Percentiles rank a stretch among this genome's conserved stretches.
phyloP scores from a whole-genome alignment of 2,329 filamentous ascomycete genomes.

The Colletotrichum costaricense region DNA sequence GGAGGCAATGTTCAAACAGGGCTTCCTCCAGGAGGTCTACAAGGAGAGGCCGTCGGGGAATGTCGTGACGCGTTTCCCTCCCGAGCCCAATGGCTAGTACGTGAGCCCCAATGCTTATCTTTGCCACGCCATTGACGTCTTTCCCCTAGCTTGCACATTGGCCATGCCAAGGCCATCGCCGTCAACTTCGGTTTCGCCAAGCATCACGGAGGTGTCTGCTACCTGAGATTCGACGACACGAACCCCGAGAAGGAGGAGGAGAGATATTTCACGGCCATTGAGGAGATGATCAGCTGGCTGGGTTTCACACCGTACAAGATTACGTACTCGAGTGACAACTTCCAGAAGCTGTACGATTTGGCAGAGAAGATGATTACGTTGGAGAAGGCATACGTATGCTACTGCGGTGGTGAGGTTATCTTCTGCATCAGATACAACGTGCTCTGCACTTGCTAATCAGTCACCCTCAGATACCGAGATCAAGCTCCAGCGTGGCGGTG shows the following conservation, averaged over 20 bases:
- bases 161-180: conserved; percentile 94
- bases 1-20: conserved; percentile 82
- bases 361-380: conserved; percentile 85
- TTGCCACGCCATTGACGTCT: not conserved
- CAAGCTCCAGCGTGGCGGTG: conserved; percentile 87
- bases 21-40: conserved; percentile 80
- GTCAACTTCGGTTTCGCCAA: conserved; percentile 96
- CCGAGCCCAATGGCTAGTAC: conserved; percentile 87
- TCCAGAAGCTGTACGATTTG: conserved; percentile 86
- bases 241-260: conserved; percentile 95
- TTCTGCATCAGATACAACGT: too few relatives aligned
- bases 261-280: conserved; percentile 88
- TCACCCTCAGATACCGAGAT: conserved; percentile 74
- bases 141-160: conserved; percentile 61
- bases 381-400: conserved; percentile 84
- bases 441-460: not conserved
- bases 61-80: conserved; percentile 80
- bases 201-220: conserved; percentile 74
- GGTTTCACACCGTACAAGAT: conserved; percentile 67
- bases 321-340: conserved; percentile 92
- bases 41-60: conserved; percentile 71
- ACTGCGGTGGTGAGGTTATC: conserved; percentile 70
- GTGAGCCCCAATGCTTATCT: conserved; percentile 64
- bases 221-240: conserved; percentile 90
- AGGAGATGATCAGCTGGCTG: conserved; percentile 89